phyloP scores from a whole-genome alignment of 345 rosid genomes.

The Salix koriyanagi region DNA sequence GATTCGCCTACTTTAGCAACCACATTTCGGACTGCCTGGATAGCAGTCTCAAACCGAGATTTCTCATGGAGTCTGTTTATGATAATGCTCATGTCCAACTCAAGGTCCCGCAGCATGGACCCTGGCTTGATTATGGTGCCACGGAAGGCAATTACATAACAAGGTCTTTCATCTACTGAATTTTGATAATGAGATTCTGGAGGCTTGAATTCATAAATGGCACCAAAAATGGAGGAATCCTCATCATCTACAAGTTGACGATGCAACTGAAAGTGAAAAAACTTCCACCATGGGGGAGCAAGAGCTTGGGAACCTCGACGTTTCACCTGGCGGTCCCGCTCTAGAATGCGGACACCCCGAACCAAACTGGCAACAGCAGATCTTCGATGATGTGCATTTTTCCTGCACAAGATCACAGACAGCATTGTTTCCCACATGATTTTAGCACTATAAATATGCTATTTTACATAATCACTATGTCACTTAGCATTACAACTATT shows the following conservation, averaged over 20 bases:
- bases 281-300: slow-evolving; percentile 84
- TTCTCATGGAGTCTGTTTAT: slow-evolving; percentile 62
- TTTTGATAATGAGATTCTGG: slow-evolving; percentile 26
- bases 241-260: slow-evolving; percentile 60
- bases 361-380: slow-evolving; percentile 77
- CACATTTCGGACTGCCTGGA: slow-evolving; percentile 63
- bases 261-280: slow-evolving; percentile 56
- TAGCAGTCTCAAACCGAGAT: slow-evolving; percentile 70
- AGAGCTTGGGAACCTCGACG: slow-evolving; percentile 57
- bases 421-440: neutral
- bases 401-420: slow-evolving; percentile 39
- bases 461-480: neutral
- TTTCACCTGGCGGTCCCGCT: slow-evolving; percentile 81
- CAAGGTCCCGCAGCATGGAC: slow-evolving; percentile 61
- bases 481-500: neutral
- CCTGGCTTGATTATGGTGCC: slow-evolving; percentile 73
- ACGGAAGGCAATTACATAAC: slow-evolving; percentile 66
- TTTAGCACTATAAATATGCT: neutral
- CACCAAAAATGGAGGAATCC: slow-evolving; percentile 78
- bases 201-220: slow-evolving; percentile 62
- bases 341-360: slow-evolving; percentile 69
- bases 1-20: slow-evolving; percentile 62
- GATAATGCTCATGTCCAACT: slow-evolving; percentile 56
- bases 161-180: slow-evolving; percentile 43
- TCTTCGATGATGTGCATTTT: slow-evolving; percentile 56